Base-by-base conservation (phyloP, 345 rosid genomes). In the Zanthoxylum bungeanum region DNA sequence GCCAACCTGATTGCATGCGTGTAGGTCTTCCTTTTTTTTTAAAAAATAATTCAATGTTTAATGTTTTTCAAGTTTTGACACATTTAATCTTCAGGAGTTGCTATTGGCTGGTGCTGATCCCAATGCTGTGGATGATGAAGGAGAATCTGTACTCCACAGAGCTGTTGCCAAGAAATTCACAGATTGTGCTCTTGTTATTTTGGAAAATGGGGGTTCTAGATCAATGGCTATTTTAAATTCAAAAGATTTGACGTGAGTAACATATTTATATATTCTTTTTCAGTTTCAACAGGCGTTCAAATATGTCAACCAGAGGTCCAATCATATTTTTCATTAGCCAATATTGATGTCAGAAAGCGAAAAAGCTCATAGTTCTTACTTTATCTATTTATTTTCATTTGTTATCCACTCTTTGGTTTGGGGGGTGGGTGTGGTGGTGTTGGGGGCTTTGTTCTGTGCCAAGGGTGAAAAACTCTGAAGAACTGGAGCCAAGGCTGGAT, bases 41-140 rank as follows among this genome's bases (percentile, higher is more conserved):
- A 11, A 63, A 34, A 46, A 27, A 52, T 53, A 14, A 7, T 70
- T 28, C 34, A 39, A 37, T 33, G 64, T 73, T 66, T 39, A 30
- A 7, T 33, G 59, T 55, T 61, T 63, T 42, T 22, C n/a, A 44
- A 27, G 39, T 53, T n/a, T 71, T 73, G 37, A 73, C 53, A 51
- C 37, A 63, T 62, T 58, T 73, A 31, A 72, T 58, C 60, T 72
- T 66, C 84, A 95, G 99, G 99, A 95, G 73, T 80, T 95, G 69
- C 82, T 95, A 53, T 84, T 91, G 82, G 97, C 97, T 78, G 99
- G 98, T 77, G 97, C 98, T 80, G 98, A 93, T 80, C 97, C 98
- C 60, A 94, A 94, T 80, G 98, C 92, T 21, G 87, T 94, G 51
- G 97, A 95, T 82, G 99, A 95, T 81, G 99, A 95, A 77, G 94